phyloP scores from a whole-genome alignment of 768 basidiomycete species.

The Phlebiopsis gigantea region DNA sequence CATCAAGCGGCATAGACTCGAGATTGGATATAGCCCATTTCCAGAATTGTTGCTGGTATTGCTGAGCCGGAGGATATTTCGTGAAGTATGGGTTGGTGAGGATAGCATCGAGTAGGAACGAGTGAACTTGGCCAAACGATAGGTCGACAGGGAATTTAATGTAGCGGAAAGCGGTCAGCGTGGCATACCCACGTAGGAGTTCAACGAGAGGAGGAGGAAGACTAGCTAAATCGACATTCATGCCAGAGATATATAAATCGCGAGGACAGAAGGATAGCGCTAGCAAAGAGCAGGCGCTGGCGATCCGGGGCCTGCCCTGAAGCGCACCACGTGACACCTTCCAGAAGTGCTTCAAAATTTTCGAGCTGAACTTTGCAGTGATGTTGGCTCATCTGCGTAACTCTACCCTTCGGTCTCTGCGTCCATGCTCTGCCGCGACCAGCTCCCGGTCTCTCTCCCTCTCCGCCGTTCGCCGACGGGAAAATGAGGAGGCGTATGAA shows the following conservation, averaged over 20 bases:
- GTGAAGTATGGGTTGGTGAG: constrained; percentile 48
- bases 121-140: constrained; percentile 38
- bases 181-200: constrained; percentile 47
- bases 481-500: constrained; percentile 13
- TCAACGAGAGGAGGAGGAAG: constrained; percentile 27
- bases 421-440: constrained; percentile 10
- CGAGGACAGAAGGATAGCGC: too few species aligned
- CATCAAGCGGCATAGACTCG: constrained; percentile 39
- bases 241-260: too few species aligned
- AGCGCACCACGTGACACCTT: constrained; percentile 20
- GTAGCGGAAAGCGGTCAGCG: constrained; percentile 40
- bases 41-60: constrained; percentile 67
- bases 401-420: constrained; percentile 13
- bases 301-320: constrained; percentile 23
- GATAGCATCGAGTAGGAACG: constrained; percentile 48
- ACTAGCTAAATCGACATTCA: neutral
- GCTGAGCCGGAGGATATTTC: constrained; percentile 54
- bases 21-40: constrained; percentile 60
- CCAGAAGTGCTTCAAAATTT: constrained; percentile 21
- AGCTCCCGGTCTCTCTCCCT: constrained; percentile 6
- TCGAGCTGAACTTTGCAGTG: constrained; percentile 12
- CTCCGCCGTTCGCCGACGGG: constrained; percentile 6
- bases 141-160: constrained; percentile 38
- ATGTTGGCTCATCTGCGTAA: constrained; percentile 25
- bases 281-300: too few species aligned